phyloP scores from a whole-genome alignment of 2,329 filamentous ascomycete species.

The Colletotrichum tropicale region DNA sequence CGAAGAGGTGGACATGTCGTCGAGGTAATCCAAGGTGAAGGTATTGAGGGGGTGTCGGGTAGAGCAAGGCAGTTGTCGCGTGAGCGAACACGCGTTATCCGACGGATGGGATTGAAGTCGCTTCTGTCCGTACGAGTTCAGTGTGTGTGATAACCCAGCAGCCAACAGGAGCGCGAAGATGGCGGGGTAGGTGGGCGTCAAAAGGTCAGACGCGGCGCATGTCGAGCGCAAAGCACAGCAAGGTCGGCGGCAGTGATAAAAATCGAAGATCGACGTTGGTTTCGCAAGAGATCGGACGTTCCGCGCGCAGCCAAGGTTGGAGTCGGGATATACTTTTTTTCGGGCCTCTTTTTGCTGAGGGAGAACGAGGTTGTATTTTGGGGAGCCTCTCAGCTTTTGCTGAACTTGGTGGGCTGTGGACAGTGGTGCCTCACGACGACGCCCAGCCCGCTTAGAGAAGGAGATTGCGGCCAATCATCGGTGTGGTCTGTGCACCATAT shows the following conservation, averaged over 20 bases:
- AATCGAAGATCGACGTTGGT: not conserved
- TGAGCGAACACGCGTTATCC: not conserved
- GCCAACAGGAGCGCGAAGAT: conserved; percentile 13
- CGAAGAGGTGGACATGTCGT: conserved; percentile 63
- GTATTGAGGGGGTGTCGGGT: conserved; percentile 25
- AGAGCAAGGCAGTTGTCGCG: not conserved
- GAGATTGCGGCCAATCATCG: conserved; percentile 8
- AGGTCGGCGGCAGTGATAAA: not conserved
- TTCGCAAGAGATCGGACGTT: not conserved
- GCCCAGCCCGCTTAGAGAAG: conserved; percentile 16
- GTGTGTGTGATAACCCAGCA: not conserved
- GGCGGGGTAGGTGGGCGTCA: conserved; percentile 15
- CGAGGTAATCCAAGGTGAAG: conserved; percentile 16
- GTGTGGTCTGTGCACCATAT: not conserved
- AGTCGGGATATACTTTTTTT: not conserved
- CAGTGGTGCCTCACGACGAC: conserved; percentile 13
- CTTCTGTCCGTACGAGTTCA: not conserved
- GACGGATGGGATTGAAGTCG: not conserved
- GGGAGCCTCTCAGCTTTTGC: conserved; percentile 19
- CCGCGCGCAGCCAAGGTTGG: not conserved
- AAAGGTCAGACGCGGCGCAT: conserved; percentile 16
- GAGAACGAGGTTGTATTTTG: conserved; percentile 3
- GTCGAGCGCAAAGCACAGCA: conserved; percentile 2
- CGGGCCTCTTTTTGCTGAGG: not conserved
- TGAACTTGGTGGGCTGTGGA: conserved; percentile 19